Evolutionary conservation across 2,329 filamentous ascomycete genomes (phyloP), one percentile per base, ranked within the genome.

Genomic region (Cladosporium sp.): DNA sequence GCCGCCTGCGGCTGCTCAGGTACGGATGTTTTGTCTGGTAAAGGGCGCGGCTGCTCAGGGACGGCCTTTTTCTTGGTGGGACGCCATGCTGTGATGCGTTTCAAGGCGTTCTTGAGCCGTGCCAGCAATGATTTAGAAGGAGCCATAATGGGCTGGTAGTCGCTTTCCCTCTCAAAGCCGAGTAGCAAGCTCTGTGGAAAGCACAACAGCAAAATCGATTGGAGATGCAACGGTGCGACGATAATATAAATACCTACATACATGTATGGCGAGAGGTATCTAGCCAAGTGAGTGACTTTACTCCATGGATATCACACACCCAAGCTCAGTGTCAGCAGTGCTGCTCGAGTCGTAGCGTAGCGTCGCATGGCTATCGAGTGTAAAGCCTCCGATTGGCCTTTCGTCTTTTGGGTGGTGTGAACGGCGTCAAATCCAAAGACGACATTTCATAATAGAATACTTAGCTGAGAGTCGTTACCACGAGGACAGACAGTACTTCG

Each of bases 1-100:
- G 34, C 63, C 55, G 41, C 63, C 47, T 59, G 54, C 54, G 55
- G 63, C 55, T 54, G 41, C 63, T 59, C 44, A 65, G 55, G 55
- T 52, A 32, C 32, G 30, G 63, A 24, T 59, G 24, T 32, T 47
- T 65, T 52, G 32, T 51, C 58, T 10, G 55, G 32, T 38, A n/a
- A n/a, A 24, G 41, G 26, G 51, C 12, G 26, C 6, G 41, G 11
- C 30, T 65, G 4, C 44, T 51, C 18, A 38, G 63, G 21, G 10
- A 32, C 34, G 24, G 41, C 15, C 6, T 18, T 21, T 26, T 51
- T 60, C 7, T 51, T 65, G 38, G 18, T 26, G 28, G 52, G 30
- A 41, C 49, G 34, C 51, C 51, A 44, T 59, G 44, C 30, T 44
- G 63, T 30, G 18, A 59, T 34, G 10, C 54, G 63, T 18, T 60